Evolutionary conservation across 1,284 basidiomycete genomes (phyloP).

Genomic region (Ceraceosorus guamensis): DNA sequence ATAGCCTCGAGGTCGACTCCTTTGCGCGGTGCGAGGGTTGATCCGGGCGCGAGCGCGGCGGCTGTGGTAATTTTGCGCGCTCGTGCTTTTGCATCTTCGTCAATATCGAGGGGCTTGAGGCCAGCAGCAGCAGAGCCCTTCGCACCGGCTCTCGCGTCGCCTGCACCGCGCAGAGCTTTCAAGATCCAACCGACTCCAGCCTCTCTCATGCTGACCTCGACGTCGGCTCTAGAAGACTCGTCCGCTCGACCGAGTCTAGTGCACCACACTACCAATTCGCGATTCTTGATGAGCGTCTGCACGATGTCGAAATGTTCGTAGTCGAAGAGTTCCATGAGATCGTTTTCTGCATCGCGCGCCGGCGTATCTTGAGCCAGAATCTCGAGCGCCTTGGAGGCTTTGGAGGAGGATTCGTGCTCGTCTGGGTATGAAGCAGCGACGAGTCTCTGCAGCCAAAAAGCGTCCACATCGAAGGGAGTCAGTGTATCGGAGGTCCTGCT

Average conservation of each 20-base stretch:
- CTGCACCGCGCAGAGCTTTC: conserved; percentile 59
- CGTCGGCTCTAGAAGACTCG: conserved; percentile 81
- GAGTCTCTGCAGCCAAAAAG: conserved; percentile 95
- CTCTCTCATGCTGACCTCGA: conserved; percentile 97
- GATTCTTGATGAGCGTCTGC: conserved; percentile 85
- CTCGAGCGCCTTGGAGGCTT: conserved; percentile 75
- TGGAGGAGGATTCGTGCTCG: conserved; percentile 85
- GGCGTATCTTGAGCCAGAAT: conserved; percentile 79
- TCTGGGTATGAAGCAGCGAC: conserved; percentile 85
- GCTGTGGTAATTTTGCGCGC: conserved; percentile 63
- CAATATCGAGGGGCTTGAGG: conserved; percentile 67
- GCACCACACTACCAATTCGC: conserved; percentile 95
- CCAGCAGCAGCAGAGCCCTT: conserved; percentile 40
- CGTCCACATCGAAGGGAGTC: conserved; percentile 61
- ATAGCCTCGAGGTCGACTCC: conserved; percentile 86
- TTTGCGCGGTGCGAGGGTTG: conserved; percentile 70
- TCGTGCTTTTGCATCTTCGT: conserved; percentile 52
- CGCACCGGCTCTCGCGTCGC: conserved; percentile 54
- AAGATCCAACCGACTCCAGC: conserved; percentile 94
- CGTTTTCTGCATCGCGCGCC: conserved; percentile 90
- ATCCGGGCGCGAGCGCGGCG: conserved; percentile 79
- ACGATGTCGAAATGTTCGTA: conserved; percentile 85
- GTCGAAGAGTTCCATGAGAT: conserved; percentile 93
- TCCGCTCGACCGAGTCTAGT: conserved; percentile 86
- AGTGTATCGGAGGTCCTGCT: not conserved